Conservation (phyloP, 2,329 filamentous ascomycete species). For the Macrophomina tecta region DNA sequence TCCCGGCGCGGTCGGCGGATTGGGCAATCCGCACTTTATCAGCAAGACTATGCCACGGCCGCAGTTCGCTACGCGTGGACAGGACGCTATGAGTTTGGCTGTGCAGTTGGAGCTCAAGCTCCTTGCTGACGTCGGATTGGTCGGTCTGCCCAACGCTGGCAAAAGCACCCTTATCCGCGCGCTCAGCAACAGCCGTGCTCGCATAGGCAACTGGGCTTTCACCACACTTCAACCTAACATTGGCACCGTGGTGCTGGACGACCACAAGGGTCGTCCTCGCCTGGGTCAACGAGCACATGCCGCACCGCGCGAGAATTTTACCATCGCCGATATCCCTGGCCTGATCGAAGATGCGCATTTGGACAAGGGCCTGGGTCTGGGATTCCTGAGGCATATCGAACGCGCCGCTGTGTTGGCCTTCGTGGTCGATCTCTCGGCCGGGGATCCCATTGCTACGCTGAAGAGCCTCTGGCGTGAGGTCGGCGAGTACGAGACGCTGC, state of each 20-base stretch:
- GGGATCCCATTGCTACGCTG: slow-evolving; percentile 79
- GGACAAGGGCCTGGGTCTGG: slow-evolving; percentile 87
- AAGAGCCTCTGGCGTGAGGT: slow-evolving; percentile 90
- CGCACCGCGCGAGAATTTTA: slow-evolving; percentile 75
- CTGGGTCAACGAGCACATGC: slow-evolving; percentile 54
- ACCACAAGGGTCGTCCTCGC: slow-evolving; percentile 76
- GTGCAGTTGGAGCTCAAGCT: slow-evolving; percentile 92
- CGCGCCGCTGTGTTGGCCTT: slow-evolving; percentile 92
- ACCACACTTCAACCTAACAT: slow-evolving; percentile 95
- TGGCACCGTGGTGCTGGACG: slow-evolving; percentile 91
- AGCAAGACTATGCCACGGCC: slow-evolving; percentile 76
- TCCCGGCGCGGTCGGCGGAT: slow-evolving; percentile 83
- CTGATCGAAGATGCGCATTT: slow-evolving; percentile 91
- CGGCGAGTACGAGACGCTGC: slow-evolving; percentile 81
- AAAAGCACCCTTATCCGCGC: slow-evolving; percentile 92
- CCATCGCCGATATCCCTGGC: slow-evolving; percentile 93
- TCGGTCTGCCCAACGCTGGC: slow-evolving; percentile 93
- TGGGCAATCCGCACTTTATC: slow-evolving; percentile 93
- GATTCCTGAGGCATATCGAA: slow-evolving; percentile 93
- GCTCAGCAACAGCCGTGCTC: slow-evolving; percentile 84
- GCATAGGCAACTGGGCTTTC: slow-evolving; percentile 95
- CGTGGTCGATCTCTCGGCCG: slow-evolving; percentile 82
- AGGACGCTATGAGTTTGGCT: slow-evolving; percentile 76
- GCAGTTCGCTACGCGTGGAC: slow-evolving; percentile 87
- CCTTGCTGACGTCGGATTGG: slow-evolving; percentile 90